Evolutionary conservation across 2,329 filamentous ascomycete species (phyloP).

Genomic region (Epichloe aotearoae): DNA sequence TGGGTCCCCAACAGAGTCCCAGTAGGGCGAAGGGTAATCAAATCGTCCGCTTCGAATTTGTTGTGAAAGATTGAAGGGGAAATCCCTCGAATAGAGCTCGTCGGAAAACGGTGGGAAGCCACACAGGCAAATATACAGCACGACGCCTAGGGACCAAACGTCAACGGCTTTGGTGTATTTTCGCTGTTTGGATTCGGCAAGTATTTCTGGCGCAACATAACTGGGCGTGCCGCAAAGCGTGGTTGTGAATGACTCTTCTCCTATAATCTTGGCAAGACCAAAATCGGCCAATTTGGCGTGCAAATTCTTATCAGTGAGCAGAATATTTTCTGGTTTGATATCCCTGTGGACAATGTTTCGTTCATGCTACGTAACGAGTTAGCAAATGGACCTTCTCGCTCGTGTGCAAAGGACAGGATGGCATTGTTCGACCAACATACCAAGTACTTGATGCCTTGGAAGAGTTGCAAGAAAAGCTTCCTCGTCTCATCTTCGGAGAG

Average conservation of each 20-base stretch:
- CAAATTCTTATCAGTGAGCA: constrained; percentile 73
- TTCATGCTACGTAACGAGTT: constrained; percentile 57
- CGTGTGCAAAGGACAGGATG: background rate
- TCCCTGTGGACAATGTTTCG: constrained; percentile 95
- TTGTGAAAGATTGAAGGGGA: constrained; percentile 74
- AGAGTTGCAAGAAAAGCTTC: constrained; percentile 80
- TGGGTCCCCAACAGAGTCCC: constrained; percentile 48
- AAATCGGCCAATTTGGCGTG: constrained; percentile 92
- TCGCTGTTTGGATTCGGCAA: constrained; percentile 67
- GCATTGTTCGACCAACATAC: constrained; percentile 37
- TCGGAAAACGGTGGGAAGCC: constrained; percentile 96
- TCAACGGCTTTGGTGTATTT: constrained; percentile 94
- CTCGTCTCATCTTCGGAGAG: constrained; percentile 72
- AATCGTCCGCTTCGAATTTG: constrained; percentile 85
- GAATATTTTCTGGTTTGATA: constrained; percentile 94
- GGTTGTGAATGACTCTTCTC: constrained; percentile 94
- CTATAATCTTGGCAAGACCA: constrained; percentile 94
- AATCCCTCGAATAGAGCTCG: constrained; percentile 68
- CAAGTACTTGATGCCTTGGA: constrained; percentile 89
- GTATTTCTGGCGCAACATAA: constrained; percentile 91
- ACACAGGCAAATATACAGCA: constrained; percentile 92
- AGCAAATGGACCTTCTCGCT: background rate
- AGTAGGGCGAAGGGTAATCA: constrained; percentile 93
- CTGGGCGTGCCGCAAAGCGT: constrained; percentile 94
- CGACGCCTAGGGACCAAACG: constrained; percentile 93